phyloP scores from a whole-genome alignment of 2,329 filamentous ascomycete species.

The Epichloe elymi region DNA sequence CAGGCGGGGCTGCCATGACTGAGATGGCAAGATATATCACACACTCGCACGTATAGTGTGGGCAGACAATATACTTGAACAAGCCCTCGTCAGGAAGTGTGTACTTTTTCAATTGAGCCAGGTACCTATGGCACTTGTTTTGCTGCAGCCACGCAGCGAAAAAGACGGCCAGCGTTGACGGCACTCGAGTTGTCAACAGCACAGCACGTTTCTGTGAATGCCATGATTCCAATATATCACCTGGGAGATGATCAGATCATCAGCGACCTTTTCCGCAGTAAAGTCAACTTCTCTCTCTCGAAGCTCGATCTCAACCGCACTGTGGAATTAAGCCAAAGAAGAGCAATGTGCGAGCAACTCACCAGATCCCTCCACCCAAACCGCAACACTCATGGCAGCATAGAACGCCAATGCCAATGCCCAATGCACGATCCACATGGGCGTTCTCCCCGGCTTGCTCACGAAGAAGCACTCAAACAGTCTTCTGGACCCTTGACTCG shows the following conservation, averaged over 20 bases:
- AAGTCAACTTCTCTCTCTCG: background rate
- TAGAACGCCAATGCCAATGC: constrained; percentile 69
- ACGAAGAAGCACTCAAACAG: constrained; percentile 62
- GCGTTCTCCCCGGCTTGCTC: constrained; percentile 46
- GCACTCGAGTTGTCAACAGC: constrained; percentile 13
- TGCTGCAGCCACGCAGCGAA: constrained; percentile 59
- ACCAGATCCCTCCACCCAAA: constrained; percentile 79
- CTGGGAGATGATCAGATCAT: constrained; percentile 8
- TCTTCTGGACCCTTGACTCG: constrained; percentile 60
- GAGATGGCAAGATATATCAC: constrained; percentile 70
- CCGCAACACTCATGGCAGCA: constrained; percentile 52
- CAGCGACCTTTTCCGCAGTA: background rate
- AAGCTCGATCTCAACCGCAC: background rate
- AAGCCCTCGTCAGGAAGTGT: constrained; percentile 60
- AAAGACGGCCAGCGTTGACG: constrained; percentile 48
- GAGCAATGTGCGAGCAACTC: constrained; percentile 17
- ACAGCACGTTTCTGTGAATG: constrained; percentile 8
- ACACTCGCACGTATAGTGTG: constrained; percentile 87
- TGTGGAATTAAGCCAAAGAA: background rate
- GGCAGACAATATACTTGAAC: constrained; percentile 64
- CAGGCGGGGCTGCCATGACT: constrained; percentile 57
- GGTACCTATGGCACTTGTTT: constrained; percentile 57
- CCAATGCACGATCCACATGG: constrained; percentile 83
- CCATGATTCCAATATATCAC: constrained; percentile 22
- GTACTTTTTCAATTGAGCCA: constrained; percentile 66